Conservation (phyloP, 345 rosid species). For the Brassica incana region DNA sequence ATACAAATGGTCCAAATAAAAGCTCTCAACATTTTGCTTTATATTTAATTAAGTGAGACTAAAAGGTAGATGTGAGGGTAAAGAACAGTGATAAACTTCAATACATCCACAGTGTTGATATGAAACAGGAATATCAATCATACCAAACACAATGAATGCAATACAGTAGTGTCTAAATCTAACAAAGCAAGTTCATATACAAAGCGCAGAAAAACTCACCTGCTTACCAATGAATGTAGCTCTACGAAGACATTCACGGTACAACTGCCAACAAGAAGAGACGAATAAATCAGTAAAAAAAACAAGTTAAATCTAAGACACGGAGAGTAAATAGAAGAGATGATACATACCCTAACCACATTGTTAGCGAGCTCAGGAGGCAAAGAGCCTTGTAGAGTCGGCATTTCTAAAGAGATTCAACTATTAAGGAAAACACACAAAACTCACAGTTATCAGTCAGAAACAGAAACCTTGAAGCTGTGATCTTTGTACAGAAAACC, state of each 20-base stretch:
- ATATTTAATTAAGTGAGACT: background rate
- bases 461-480: background rate
- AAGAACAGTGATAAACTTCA: background rate
- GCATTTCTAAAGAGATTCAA: slow-evolving; percentile 47
- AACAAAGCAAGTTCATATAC: background rate
- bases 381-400: slow-evolving; percentile 78
- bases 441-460: background rate
- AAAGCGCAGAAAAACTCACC: slow-evolving; percentile 42
- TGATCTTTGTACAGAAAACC: background rate
- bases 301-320: background rate
- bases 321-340: background rate
- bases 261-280: slow-evolving; percentile 55
- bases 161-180: background rate
- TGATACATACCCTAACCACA: slow-evolving; percentile 68
- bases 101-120: background rate
- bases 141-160: slow-evolving; percentile 11
- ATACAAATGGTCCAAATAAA: background rate
- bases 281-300: slow-evolving; percentile 17
- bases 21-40: background rate
- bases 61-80: background rate
- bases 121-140: background rate
- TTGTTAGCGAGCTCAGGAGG: slow-evolving; percentile 97
- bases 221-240: slow-evolving; percentile 79
- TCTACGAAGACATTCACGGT: slow-evolving; percentile 95
- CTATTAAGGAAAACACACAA: background rate